phyloP scores from a whole-genome alignment of 257 asterid genomes.

The Solanum chmielewskii region DNA sequence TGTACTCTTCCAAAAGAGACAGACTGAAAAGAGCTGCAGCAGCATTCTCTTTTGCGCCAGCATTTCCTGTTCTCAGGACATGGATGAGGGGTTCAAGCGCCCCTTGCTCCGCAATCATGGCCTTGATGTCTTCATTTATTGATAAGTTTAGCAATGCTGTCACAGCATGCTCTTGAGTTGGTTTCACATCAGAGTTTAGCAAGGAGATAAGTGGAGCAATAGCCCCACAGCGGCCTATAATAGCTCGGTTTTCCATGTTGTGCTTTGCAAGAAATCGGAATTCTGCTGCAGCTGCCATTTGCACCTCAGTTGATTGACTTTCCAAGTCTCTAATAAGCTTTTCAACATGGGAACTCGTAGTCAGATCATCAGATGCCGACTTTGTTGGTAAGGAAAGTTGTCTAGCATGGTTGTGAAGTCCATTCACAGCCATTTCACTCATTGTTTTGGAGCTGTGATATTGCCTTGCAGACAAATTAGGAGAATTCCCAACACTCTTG shows the following conservation, averaged over 20 bases:
- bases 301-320: conserved; percentile 41
- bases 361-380: conserved; percentile 28
- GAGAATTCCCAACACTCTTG: conserved; percentile 16
- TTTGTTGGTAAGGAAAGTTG: conserved; percentile 37
- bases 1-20: conserved; percentile 72
- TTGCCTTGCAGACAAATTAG: conserved; percentile 25
- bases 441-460: conserved; percentile 35
- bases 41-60: conserved; percentile 76
- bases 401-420: conserved; percentile 29
- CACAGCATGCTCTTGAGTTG: conserved; percentile 78
- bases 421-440: conserved; percentile 32
- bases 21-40: conserved; percentile 94
- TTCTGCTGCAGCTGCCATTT: conserved; percentile 68
- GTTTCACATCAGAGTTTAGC: conserved; percentile 43
- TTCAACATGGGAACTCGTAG: conserved; percentile 55
- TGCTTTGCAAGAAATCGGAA: conserved; percentile 68
- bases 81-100: conserved; percentile 81
- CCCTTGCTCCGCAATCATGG: conserved; percentile 59
- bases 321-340: conserved; percentile 45
- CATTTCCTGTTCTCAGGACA: conserved; percentile 62
- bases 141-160: conserved; percentile 86
- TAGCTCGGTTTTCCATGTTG: conserved; percentile 62
- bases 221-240: conserved; percentile 75
- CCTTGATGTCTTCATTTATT: conserved; percentile 51
- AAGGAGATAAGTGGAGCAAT: conserved; percentile 60